phyloP scores from a whole-genome alignment of 2,329 filamentous ascomycete genomes.

The Ophiocordyceps robertsii region DNA sequence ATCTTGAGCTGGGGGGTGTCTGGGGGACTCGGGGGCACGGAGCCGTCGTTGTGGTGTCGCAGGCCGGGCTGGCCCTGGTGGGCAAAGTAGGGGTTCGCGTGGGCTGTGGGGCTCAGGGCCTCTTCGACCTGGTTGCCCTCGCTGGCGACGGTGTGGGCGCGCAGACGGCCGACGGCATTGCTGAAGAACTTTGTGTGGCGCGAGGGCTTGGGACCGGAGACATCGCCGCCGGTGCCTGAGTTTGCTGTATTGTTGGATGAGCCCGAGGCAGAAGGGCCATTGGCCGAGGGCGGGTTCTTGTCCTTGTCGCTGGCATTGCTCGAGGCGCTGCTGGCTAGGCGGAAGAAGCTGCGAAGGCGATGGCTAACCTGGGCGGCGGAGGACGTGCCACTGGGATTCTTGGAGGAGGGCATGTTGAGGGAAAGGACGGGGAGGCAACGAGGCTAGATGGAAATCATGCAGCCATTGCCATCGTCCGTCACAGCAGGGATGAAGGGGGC shows the following conservation, averaged over 20 bases:
- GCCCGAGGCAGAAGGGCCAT: not conserved
- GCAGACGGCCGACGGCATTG: slow-evolving; percentile 70
- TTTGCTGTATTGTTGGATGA: too few species aligned
- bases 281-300: slow-evolving; percentile 46
- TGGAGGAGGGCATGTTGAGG: slow-evolving; percentile 36
- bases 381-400: slow-evolving; percentile 31
- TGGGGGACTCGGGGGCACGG: slow-evolving; percentile 81
- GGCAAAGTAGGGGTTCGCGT: slow-evolving; percentile 93
- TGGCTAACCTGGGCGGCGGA: slow-evolving; percentile 48
- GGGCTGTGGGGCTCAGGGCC: slow-evolving; percentile 76
- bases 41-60: slow-evolving; percentile 88
- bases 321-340: slow-evolving; percentile 41
- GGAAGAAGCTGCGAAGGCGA: slow-evolving; percentile 59
- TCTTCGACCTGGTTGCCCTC: slow-evolving; percentile 88
- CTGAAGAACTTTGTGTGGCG: slow-evolving; percentile 83
- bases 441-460: slow-evolving; percentile 11
- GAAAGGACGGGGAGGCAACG: slow-evolving; percentile 1
- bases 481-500: slow-evolving; percentile 2
- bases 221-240: slow-evolving; percentile 1
- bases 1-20: slow-evolving; percentile 74
- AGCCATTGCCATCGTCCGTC: slow-evolving; percentile 25
- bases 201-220: slow-evolving; percentile 42
- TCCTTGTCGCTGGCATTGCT: slow-evolving; percentile 31
- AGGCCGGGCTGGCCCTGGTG: slow-evolving; percentile 90
- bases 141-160: slow-evolving; percentile 81